Percentiles rank a stretch among this genome's conserved stretches.
These are phyloP conservation scores for Sporobolomyces phaffii DNA, from an alignment of 768 basidiomycete species.

Conservation along the genomic window DNA sequence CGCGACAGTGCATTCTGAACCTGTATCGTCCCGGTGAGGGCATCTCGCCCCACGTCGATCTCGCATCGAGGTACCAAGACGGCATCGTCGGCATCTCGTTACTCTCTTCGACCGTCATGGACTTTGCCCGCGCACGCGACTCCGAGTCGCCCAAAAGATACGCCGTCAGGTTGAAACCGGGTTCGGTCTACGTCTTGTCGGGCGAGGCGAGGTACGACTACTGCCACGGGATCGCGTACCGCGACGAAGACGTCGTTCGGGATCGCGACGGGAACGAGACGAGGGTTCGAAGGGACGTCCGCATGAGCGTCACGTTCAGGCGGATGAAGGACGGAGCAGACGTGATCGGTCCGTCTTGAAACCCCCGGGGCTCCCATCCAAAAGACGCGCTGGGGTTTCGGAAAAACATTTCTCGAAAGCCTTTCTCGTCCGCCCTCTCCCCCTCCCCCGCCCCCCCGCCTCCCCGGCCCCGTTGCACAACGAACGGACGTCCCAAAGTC, in stretches of 20 bases:
- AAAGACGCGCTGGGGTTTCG: too few relatives aligned
- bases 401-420: too few relatives aligned
- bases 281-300: conserved; percentile 49
- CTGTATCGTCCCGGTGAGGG: conserved; percentile 83
- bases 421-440: too few relatives aligned
- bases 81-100: conserved; percentile 85
- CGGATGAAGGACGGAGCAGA: conserved; percentile 78
- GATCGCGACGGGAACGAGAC: conserved; percentile 42
- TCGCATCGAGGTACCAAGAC: conserved; percentile 74
- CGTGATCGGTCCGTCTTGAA: conserved; percentile 1
- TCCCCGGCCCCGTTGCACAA: too few relatives aligned
- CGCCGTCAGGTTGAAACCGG: conserved; percentile 66
- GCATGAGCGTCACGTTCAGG: conserved; percentile 77
- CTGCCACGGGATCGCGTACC: conserved; percentile 76
- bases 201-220: conserved; percentile 77
- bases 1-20: conserved; percentile 83
- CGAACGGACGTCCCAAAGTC: too few relatives aligned
- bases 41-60: conserved; percentile 78
- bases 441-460: too few relatives aligned
- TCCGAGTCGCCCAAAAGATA: too few relatives aligned
- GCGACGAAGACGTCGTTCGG: conserved; percentile 57
- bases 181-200: conserved; percentile 70
- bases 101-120: conserved; percentile 73
- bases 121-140: too few relatives aligned
- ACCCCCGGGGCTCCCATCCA: too few relatives aligned